Evolutionary conservation across 2,329 filamentous ascomycete genomes (phyloP).

Genomic region (Aspergillus versicolor): DNA sequence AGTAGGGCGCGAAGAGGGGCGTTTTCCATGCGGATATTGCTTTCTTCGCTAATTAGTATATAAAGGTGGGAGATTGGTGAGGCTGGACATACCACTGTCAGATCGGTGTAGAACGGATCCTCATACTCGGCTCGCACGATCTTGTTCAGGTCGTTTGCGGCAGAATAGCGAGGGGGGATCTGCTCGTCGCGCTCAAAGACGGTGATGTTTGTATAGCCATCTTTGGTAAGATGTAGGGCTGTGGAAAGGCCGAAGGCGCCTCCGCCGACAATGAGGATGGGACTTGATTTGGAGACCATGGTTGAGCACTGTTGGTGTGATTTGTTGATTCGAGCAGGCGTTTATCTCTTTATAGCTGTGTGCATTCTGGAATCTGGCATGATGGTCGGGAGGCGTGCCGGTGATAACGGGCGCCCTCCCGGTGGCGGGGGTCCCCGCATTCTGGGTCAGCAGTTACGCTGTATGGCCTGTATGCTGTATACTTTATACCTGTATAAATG

Average conservation of each 20-base stretch:
- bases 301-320: background rate
- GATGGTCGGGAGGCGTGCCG: no score
- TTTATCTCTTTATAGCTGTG: background rate
- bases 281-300: slow-evolving; percentile 13
- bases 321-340: no score
- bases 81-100: slow-evolving; percentile 47
- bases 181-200: slow-evolving; percentile 47
- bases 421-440: no score
- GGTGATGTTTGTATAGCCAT: slow-evolving; percentile 49
- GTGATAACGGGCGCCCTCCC: no score
- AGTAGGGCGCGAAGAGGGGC: slow-evolving; percentile 55
- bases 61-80: background rate
- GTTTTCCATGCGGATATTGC: slow-evolving; percentile 56
- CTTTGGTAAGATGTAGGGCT: slow-evolving; percentile 46
- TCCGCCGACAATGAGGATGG: slow-evolving; percentile 42
- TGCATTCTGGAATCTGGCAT: no score
- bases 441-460: no score
- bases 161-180: slow-evolving; percentile 53
- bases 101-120: slow-evolving; percentile 56
- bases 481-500: no score
- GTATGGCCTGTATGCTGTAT: no score
- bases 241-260: slow-evolving; percentile 55
- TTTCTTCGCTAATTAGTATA: slow-evolving; percentile 32
- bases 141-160: slow-evolving; percentile 62
- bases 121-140: slow-evolving; percentile 61